Evolutionary conservation across 345 rosid species (phyloP).

Genomic region (Conringia planisiliqua): DNA sequence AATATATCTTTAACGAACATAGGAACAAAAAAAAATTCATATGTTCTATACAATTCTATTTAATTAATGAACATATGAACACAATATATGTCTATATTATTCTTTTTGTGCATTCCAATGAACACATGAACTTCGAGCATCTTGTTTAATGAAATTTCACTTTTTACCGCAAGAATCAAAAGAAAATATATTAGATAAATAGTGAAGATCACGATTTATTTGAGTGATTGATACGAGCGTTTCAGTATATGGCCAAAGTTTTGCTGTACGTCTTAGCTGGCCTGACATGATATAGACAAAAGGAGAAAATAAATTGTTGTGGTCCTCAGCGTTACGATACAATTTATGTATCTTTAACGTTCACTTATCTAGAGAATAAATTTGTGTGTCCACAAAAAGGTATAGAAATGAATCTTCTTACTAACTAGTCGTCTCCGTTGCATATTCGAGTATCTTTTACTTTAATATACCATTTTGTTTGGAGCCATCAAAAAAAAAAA

Average conservation of each 20-base stretch:
- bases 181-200: neutral
- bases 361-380: conserved; percentile 18
- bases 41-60: no score
- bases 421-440: neutral
- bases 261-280: conserved; percentile 33
- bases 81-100: no score
- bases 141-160: neutral
- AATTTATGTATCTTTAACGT: neutral
- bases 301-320: neutral
- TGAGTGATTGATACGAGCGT: conserved; percentile 28
- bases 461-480: neutral
- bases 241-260: conserved; percentile 18
- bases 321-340: conserved; percentile 13
- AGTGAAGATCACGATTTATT: neutral
- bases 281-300: conserved; percentile 20
- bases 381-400: conserved; percentile 21
- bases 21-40: no score
- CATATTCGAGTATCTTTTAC: conserved; percentile 13
- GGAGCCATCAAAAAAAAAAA: neutral
- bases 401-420: conserved; percentile 8
- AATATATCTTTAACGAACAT: no score
- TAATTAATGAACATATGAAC: no score
- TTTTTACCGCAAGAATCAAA: conserved; percentile 1
- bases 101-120: no score
- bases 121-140: neutral